A percentile compares a stretch with the other conserved stretches of the same genome.
Conservation (phyloP, 2,329 filamentous ascomycete genomes). For the Fusarium incarnatum region DNA sequence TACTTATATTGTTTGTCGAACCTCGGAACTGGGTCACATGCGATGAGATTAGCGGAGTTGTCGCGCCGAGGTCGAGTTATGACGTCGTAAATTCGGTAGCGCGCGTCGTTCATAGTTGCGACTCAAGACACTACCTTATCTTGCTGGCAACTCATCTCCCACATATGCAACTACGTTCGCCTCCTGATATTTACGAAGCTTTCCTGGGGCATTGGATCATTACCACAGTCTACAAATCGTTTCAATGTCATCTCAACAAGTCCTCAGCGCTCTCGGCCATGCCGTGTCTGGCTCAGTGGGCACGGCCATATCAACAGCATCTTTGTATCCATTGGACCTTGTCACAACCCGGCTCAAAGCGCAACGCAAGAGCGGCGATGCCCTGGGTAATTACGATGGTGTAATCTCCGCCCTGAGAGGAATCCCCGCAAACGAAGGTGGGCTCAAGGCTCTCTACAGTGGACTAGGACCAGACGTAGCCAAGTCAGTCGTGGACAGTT, state of each 20-base stretch:
- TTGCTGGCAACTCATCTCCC: slow-evolving; percentile 13
- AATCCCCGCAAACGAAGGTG: slow-evolving; percentile 79
- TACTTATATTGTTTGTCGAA: neutral
- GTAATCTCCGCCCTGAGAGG: slow-evolving; percentile 76
- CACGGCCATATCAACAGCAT: slow-evolving; percentile 80
- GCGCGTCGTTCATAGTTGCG: slow-evolving; percentile 17
- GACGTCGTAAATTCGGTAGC: slow-evolving; percentile 34
- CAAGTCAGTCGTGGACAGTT: slow-evolving; percentile 79
- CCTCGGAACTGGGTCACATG: slow-evolving; percentile 40
- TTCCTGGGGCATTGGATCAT: neutral
- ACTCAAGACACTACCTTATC: slow-evolving; percentile 10
- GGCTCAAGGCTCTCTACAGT: slow-evolving; percentile 75
- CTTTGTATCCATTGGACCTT: slow-evolving; percentile 84
- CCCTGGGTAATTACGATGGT: slow-evolving; percentile 67
- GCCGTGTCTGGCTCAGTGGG: slow-evolving; percentile 83
- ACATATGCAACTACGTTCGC: slow-evolving; percentile 20
- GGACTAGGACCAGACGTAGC: slow-evolving; percentile 72
- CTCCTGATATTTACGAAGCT: neutral
- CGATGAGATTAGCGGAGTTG: neutral
- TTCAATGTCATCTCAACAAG: slow-evolving; percentile 50
- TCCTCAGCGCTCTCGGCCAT: slow-evolving; percentile 81
- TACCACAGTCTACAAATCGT: neutral
- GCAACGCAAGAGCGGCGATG: slow-evolving; percentile 69
- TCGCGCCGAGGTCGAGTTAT: slow-evolving; percentile 34
- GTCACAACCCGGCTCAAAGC: slow-evolving; percentile 86